Evolutionary conservation across 768 basidiomycete genomes (phyloP).

Genomic region (Pleurotus ostreatus): DNA sequence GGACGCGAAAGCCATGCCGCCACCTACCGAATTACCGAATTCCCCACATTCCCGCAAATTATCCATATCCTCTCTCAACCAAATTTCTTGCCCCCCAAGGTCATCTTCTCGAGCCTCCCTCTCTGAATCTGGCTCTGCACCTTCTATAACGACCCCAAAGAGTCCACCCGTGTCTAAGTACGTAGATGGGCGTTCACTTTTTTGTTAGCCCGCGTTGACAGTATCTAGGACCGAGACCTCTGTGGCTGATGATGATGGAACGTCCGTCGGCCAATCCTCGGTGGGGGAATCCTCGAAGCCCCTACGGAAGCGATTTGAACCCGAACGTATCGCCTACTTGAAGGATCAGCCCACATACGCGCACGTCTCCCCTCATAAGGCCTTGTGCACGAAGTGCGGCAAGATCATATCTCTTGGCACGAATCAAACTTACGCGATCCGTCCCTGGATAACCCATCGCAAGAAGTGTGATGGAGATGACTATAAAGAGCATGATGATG

Average conservation of each 20-base stretch:
- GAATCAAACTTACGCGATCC: slow-evolving; percentile 52
- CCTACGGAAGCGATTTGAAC: slow-evolving; percentile 48
- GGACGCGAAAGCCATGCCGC: slow-evolving; percentile 11
- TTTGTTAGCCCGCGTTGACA: background rate
- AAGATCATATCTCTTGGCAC: slow-evolving; percentile 53
- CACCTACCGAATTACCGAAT: slow-evolving; percentile 9
- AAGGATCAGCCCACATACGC: slow-evolving; percentile 58
- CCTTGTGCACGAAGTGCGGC: slow-evolving; percentile 55
- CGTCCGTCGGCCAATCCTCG: slow-evolving; percentile 52
- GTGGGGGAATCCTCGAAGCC: slow-evolving; percentile 21
- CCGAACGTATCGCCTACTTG: slow-evolving; percentile 61
- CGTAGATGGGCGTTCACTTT: too few species aligned
- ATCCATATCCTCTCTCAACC: slow-evolving; percentile 28
- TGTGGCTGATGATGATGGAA: slow-evolving; percentile 40
- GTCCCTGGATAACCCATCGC: slow-evolving; percentile 60
- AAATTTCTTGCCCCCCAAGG: slow-evolving; percentile 10
- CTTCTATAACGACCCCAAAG: slow-evolving; percentile 13
- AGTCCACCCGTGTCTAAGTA: background rate
- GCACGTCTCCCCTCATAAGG: slow-evolving; percentile 51
- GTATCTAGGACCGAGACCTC: slow-evolving; percentile 11
- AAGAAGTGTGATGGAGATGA: slow-evolving; percentile 44
- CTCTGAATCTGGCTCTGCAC: slow-evolving; percentile 15
- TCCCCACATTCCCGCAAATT: slow-evolving; percentile 14
- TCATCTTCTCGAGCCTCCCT: slow-evolving; percentile 14
- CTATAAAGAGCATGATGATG: slow-evolving; percentile 20